A percentile compares a stretch with the other conserved stretches of the same genome.
Conservation (phyloP, 176 grass and related monocot species). For the Eleusine indica region DNA sequence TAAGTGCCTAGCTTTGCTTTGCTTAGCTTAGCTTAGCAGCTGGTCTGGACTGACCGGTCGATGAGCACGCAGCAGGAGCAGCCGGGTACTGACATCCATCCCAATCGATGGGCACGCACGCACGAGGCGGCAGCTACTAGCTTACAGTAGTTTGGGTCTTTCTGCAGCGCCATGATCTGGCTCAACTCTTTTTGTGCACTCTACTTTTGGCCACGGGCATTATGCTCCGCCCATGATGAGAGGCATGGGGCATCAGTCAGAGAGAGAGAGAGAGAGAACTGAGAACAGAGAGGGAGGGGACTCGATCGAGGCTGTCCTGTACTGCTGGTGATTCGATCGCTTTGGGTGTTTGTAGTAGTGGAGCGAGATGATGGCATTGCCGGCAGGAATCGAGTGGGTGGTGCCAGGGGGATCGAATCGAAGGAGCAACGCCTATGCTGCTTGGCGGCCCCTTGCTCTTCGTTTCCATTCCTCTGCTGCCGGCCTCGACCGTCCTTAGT, state of each 20-base stretch:
- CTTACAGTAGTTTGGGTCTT: constrained; percentile 36
- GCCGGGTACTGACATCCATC: no score
- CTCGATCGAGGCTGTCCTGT: not conserved
- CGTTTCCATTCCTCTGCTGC: not conserved
- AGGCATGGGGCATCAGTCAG: constrained; percentile 41
- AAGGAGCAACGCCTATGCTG: not conserved
- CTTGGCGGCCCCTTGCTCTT: not conserved
- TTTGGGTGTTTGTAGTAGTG: constrained; percentile 25
- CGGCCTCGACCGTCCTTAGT: not conserved
- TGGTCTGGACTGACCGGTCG: no score
- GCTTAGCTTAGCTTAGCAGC: no score
- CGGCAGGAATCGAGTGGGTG: constrained; percentile 13
- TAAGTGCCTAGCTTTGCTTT: not conserved
- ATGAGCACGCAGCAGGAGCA: constrained; percentile 57
- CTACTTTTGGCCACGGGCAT: constrained; percentile 51
- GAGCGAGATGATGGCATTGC: constrained; percentile 25
- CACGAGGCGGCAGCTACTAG: not conserved
- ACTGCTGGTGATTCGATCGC: constrained; percentile 4
- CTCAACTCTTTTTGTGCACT: constrained; percentile 58
- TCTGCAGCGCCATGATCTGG: constrained; percentile 55
- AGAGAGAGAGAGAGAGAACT: not conserved
- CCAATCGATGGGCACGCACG: not conserved
- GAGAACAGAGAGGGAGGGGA: not conserved
- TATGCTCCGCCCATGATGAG: constrained; percentile 68
- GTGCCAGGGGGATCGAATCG: constrained; percentile 3